Percentiles rank a stretch among this genome's conserved stretches.
Evolutionary conservation across 2,329 filamentous ascomycete species (phyloP).

Genomic region (Colletotrichum incanum): DNA sequence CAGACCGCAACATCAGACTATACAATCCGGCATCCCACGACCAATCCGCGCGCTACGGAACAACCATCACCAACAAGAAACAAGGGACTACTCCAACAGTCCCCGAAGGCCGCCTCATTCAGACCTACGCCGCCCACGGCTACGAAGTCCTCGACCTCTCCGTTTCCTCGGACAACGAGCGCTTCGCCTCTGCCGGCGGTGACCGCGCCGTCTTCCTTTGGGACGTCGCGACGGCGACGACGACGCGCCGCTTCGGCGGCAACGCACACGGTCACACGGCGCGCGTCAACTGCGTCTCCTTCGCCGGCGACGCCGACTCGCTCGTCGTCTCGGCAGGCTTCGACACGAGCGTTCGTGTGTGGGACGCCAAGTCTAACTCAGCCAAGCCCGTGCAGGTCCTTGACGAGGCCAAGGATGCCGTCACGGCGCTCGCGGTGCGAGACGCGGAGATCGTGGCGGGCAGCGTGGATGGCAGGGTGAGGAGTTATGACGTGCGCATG

Average conservation of each 20-base stretch:
- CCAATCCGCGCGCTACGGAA: slow-evolving; percentile 43
- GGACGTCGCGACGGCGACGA: slow-evolving; percentile 89
- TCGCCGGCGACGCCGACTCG: slow-evolving; percentile 82
- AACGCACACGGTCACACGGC: slow-evolving; percentile 75
- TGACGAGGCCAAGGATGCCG: slow-evolving; percentile 79
- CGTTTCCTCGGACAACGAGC: slow-evolving; percentile 83
- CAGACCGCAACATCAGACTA: slow-evolving; percentile 88
- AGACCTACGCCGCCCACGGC: slow-evolving; percentile 90
- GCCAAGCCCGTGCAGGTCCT: slow-evolving; percentile 80
- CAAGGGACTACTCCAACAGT: slow-evolving; percentile 53
- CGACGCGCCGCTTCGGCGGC: slow-evolving; percentile 80
- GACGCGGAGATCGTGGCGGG: slow-evolving; percentile 77
- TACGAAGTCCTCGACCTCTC: slow-evolving; percentile 90
- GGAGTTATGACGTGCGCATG: slow-evolving; percentile 87
- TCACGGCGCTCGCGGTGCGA: slow-evolving; percentile 66
- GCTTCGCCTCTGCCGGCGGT: slow-evolving; percentile 89
- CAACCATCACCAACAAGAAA: slow-evolving; percentile 52
- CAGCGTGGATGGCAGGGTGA: slow-evolving; percentile 87
- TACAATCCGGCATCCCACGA: slow-evolving; percentile 78
- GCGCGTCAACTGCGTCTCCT: slow-evolving; percentile 84
- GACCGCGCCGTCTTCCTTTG: slow-evolving; percentile 94
- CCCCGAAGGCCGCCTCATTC: slow-evolving; percentile 77
- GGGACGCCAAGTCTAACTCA: slow-evolving; percentile 74
- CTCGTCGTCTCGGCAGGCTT: slow-evolving; percentile 82
- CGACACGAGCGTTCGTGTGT: slow-evolving; percentile 83